Evolutionary conservation across 345 rosid genomes (phyloP).

Genomic region (Ceriops decandra): DNA sequence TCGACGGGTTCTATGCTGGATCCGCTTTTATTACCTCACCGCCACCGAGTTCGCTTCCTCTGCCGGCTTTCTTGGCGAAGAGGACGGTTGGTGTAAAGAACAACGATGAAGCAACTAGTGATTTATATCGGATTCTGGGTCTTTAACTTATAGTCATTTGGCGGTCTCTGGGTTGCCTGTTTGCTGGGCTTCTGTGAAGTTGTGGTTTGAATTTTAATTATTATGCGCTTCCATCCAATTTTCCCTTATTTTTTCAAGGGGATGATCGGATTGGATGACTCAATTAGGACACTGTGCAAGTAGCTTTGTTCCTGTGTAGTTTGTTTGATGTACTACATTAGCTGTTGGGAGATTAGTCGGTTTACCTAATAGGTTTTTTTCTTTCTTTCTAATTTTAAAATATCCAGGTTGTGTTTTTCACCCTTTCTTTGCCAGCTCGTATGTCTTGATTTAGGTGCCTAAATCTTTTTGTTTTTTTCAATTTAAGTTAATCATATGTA

Average conservation of each 20-base stretch:
- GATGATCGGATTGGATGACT: conserved; percentile 40
- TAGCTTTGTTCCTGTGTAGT: background rate
- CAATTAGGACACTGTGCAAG: conserved; percentile 13
- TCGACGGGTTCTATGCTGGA: conserved; percentile 60
- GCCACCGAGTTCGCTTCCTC: conserved; percentile 87
- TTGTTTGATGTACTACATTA: background rate
- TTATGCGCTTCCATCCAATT: conserved; percentile 18
- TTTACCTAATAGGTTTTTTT: no score
- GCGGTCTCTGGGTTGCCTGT: background rate
- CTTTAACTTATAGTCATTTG: conserved; percentile 28
- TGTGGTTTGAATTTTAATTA: conserved; percentile 10
- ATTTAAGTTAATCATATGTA: background rate
- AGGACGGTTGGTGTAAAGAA: conserved; percentile 18
- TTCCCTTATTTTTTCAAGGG: conserved; percentile 93
- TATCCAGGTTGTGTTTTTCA: no score
- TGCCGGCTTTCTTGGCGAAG: conserved; percentile 65
- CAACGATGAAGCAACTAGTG: conserved; percentile 45
- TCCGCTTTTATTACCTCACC: conserved; percentile 70
- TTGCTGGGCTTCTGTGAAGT: background rate
- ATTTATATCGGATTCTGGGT: conserved; percentile 49
- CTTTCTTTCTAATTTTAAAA: no score
- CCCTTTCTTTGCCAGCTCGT: no score
- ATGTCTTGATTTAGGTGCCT: no score
- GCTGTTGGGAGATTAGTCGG: no score
- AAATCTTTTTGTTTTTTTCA: no score